Evolutionary conservation across 108 stramenopile species (phyloP).

Genomic region (Conticribra guillardii): DNA sequence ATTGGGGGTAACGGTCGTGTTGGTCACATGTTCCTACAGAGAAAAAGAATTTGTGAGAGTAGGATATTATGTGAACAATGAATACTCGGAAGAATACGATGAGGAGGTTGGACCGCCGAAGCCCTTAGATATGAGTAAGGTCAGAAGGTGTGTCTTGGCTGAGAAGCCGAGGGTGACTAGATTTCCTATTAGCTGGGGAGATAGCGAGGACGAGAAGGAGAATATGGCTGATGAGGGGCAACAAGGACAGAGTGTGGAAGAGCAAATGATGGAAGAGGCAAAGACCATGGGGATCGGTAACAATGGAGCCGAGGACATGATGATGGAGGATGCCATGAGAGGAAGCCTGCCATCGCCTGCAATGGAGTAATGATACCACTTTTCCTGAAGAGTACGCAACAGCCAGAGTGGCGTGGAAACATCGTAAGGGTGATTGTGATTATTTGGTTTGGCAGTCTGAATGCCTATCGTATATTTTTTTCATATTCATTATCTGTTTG

Average conservation of each 20-base stretch:
- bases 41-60: conserved; percentile 96
- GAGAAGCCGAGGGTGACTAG: conserved; percentile 97
- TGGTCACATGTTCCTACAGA: conserved; percentile 95
- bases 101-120: conserved; percentile 54
- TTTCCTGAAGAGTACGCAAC: conserved; percentile 1
- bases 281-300: conserved; percentile 12
- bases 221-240: conserved; percentile 22
- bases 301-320: conserved; percentile 9
- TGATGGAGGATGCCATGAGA: conserved; percentile 19
- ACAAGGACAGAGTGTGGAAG: conserved; percentile 7
- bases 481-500: no score
- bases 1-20: conserved; percentile 96
- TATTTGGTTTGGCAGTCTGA: no score
- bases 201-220: conserved; percentile 43
- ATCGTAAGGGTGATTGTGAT: no score
- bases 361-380: neutral
- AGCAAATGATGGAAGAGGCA: conserved; percentile 21
- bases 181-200: conserved; percentile 93
- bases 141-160: conserved; percentile 86
- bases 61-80: conserved; percentile 99
- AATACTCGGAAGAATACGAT: conserved; percentile 76
- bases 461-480: no score
- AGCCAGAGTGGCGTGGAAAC: no score
- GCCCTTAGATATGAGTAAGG: conserved; percentile 70
- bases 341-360: neutral